Base-by-base conservation (phyloP, 2,329 filamentous ascomycete genomes). In the Exophiala xenobiotica region DNA sequence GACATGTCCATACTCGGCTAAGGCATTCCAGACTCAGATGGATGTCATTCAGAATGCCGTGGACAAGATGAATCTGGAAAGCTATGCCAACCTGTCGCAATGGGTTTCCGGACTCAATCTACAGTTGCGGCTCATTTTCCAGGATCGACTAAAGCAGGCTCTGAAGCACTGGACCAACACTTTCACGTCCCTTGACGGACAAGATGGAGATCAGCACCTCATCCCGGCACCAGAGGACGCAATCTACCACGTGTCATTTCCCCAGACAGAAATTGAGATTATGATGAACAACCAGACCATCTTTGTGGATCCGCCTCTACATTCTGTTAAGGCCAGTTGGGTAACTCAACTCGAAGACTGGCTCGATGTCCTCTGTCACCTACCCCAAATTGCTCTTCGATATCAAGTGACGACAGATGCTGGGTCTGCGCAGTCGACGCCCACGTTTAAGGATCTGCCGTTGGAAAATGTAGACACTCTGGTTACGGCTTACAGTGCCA, bases 211-310 rank as follows among this genome's bases (percentile, higher is more conserved):
- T 54, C 12, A 54, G 51, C n/a, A 59, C 58, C 12, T 53, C 60
- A 46, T 61, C 61, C 31, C 41, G 27, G 31, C 47, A 27, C 22
- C 51, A 39, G 56, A 59, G 29, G 56, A 58, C 23, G 29, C 51
- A 12, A 31, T 53, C 5, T 70, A 71, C 56, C 64, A 61, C 16
- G 70, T 74, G 24, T 64, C 70, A 39, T 75, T 76, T 55, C 67
- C 71, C 4, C 65, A 65, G 24, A 79, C 95, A 19, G 79, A 93
- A 12, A 89, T 96, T 61, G 93, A 99, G 67, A 86, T 99, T 48
- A 93, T 90, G 4, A 99, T 99, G 90, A 88, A 89, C 24, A 97
- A 97, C 63, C 93, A 99, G 69, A 87, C 96, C 60, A 96, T 99
- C 61, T 96, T 95, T 65, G 81, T 99, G 20, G 93, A 96, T 46